Evolutionary conservation across 495 filamentous ascomycete genomes (phyloP), one percentile per base, ranked within the genome.

Genomic region (Xylaria venustula): DNA sequence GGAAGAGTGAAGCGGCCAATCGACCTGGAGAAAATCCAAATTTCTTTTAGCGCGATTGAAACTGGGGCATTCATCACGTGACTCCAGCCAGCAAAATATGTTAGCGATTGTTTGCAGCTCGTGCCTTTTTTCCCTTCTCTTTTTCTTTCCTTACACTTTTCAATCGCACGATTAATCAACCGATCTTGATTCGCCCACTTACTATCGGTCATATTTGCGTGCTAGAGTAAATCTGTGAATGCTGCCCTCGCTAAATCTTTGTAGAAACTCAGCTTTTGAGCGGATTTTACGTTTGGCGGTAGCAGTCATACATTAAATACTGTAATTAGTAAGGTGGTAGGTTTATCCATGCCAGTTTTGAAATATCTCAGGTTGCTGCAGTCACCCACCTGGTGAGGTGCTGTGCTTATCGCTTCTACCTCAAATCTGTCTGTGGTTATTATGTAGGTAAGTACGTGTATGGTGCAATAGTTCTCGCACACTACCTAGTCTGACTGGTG

Each of bases 131-230:
- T 58, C 56, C 45, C 64, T 69, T 54, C 65, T 71, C 63, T 70
- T 63, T 66, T 70, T 66, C 57, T 66, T 64, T 70, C 67, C 57
- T 66, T 64, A 75, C 70, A 81, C 78, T 61, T 75, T 69, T 67
- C 67, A 66, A 47, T 42, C 53, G 73, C 79, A 81, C 76, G 71
- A 75, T 76, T 71, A 82, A 81, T 81, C 78, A 82, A 82, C 75
- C 78, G 75, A 73, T 73, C 63, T 69, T 63, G 60, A 74, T 66
- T 76, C 68, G 60, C 71, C 66, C 57, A 77, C 74, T 79, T 71
- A 63, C 67, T 73, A 68, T 75, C 71, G 78, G 76, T 82, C 79
- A 82, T 75, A 79, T 79, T 77, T 77, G 71, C 70, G 75, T 81
- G 76, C 73, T 61, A 78, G 71, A 76, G 51, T 60, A 67, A n/a